These are phyloP conservation scores for Xerocomus potaroensis DNA, from an alignment of 768 basidiomycete species.

Conservation along the genomic window DNA sequence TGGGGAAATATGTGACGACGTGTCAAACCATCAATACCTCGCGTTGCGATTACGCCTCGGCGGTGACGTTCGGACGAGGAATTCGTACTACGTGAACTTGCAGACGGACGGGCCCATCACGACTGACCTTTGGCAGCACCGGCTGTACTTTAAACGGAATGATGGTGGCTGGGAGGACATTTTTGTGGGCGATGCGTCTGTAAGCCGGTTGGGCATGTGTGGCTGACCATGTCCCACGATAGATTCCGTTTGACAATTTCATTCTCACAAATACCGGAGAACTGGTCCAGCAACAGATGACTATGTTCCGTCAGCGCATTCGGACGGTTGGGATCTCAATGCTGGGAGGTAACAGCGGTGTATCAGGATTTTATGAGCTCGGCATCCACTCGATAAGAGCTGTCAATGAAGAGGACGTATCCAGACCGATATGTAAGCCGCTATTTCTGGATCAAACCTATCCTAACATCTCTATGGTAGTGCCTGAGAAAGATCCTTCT, in stretches of 20 bases:
- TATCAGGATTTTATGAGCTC: slow-evolving; percentile 75
- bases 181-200: slow-evolving; percentile 45
- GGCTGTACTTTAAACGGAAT: slow-evolving; percentile 69
- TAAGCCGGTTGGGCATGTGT: slow-evolving; percentile 2
- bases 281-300: slow-evolving; percentile 62
- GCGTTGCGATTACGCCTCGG: slow-evolving; percentile 73
- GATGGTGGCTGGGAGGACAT: slow-evolving; percentile 78
- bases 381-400: slow-evolving; percentile 77
- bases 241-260: slow-evolving; percentile 82
- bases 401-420: slow-evolving; percentile 70
- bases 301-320: slow-evolving; percentile 71
- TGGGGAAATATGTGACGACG: slow-evolving; percentile 81
- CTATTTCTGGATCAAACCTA: not conserved
- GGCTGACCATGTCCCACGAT: slow-evolving; percentile 9
- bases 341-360: slow-evolving; percentile 76
- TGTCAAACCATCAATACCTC: slow-evolving; percentile 75
- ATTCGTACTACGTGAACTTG: slow-evolving; percentile 90
- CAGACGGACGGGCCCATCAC: slow-evolving; percentile 81
- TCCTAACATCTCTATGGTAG: slow-evolving; percentile 6
- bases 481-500: slow-evolving; percentile 25
- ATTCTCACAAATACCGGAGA: slow-evolving; percentile 72
- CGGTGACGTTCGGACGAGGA: slow-evolving; percentile 71
- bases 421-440: slow-evolving; percentile 28
- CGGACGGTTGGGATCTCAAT: slow-evolving; percentile 84
- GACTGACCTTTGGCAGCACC: slow-evolving; percentile 93